Evolutionary conservation across 106 monocot genomes (phyloP), one percentile per base, ranked within the genome.

Genomic region (Acanthochlamys bracteata): DNA sequence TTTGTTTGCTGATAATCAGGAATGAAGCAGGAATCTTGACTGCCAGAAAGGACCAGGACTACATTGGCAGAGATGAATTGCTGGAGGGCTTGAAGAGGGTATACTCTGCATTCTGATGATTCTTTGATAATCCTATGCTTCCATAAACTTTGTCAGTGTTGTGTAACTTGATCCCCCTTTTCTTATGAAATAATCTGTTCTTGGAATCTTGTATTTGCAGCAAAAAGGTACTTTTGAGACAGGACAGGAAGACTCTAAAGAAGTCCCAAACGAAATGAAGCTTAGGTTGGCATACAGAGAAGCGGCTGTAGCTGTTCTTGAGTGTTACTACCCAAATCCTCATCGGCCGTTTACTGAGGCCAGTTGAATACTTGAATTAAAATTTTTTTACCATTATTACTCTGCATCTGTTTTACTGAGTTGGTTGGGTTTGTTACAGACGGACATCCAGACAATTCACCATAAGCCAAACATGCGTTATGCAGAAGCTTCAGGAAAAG

Each of bases 141-240:
- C 14, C 10, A 12, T 21, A 57, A 2, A 14, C 16, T 33, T 2
- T 60, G 27, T 39, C 17, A 60, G 11, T 60, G 19, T 41, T 64
- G 17, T 64, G 24, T 25, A 49, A n/a, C n/a, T n/a, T n/a, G n/a
- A n/a, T n/a, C n/a, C n/a, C n/a, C n/a, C n/a, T n/a, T n/a, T n/a
- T n/a, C n/a, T n/a, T n/a, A n/a, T n/a, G n/a, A n/a, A n/a, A n/a
- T 41, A 41, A 58, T 57, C 22, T n/a, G n/a, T n/a, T n/a, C n/a
- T n/a, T n/a, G n/a, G n/a, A n/a, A n/a, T n/a, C 49, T 63, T 21
- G 61, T 78, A 15, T 72, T 66, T 73, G 60, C 75, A 90, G 90
- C 90, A 90, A 90, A 83, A 90, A 80, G 90, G 90, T 64, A 90
- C 90, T 11, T 90, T 90, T 74, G 83, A 83, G 72, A 90, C 90